Percentiles rank a stretch among this genome's conserved stretches.
These are phyloP conservation scores for Starmerella riodocensis DNA, from an alignment of 805 yeast genomes.

Conservation along the genomic window DNA sequence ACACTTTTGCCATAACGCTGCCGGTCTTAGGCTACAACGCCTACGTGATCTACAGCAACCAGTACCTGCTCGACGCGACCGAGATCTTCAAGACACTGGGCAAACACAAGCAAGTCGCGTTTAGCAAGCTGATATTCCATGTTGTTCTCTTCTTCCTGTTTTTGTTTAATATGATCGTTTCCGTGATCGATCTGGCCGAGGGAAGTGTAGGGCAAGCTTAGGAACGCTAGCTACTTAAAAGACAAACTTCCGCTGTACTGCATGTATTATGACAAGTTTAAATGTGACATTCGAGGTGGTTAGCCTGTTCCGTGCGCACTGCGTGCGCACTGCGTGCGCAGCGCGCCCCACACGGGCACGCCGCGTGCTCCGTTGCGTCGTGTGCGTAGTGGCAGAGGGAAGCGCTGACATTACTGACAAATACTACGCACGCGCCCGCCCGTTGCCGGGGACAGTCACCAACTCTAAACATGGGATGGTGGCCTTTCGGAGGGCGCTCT, in stretches of 20 bases:
- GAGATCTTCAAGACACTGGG: conserved; percentile 91
- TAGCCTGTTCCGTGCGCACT: too few relatives aligned
- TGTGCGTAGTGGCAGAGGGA: background rate
- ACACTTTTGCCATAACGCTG: conserved; percentile 67
- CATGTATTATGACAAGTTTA: background rate
- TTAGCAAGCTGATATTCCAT: conserved; percentile 80
- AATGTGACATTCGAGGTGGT: too few relatives aligned
- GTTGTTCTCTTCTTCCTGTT: conserved; percentile 86
- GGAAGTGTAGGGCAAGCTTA: too few relatives aligned
- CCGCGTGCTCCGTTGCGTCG: background rate
- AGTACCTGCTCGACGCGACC: conserved; percentile 86
- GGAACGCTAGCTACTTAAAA: background rate
- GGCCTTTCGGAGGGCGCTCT: conserved; percentile 1
- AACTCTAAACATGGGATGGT: conserved; percentile 6
- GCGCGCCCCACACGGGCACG: too few relatives aligned
- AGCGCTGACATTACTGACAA: background rate
- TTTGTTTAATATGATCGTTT: conserved; percentile 89
- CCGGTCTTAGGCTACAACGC: conserved; percentile 76
- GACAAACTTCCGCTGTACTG: background rate
- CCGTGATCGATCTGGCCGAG: conserved; percentile 46
- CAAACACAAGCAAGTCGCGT: conserved; percentile 82
- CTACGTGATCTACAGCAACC: conserved; percentile 64
- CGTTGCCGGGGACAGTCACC: too few relatives aligned
- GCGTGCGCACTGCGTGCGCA: too few relatives aligned
- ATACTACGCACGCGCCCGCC: background rate